A percentile compares a stretch with the other conserved stretches of the same genome.
Conservation (phyloP, 768 basidiomycete genomes). For the Rhizopogon salebrosus region DNA sequence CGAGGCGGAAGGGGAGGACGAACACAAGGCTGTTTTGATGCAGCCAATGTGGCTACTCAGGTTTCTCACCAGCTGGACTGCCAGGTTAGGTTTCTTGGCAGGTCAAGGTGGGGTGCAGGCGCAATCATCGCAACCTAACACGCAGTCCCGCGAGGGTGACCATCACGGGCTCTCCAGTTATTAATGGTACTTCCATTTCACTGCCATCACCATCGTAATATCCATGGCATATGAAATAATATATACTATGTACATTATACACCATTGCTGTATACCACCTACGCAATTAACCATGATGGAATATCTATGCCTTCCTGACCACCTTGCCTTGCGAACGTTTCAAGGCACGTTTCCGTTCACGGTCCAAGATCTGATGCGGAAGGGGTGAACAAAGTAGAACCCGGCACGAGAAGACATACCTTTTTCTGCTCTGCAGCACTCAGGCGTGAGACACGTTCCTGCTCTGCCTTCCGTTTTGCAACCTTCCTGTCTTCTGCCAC, state of each 20-base stretch:
- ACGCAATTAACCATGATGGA: neutral
- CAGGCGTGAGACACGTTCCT: slow-evolving; percentile 67
- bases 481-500: slow-evolving; percentile 64
- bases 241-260: neutral
- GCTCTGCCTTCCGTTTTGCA: slow-evolving; percentile 68
- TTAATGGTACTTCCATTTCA: neutral
- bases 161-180: neutral
- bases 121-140: neutral
- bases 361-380: slow-evolving; percentile 53
- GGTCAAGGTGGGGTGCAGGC: slow-evolving; percentile 12
- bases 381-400: neutral
- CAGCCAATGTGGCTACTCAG: slow-evolving; percentile 74
- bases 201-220: neutral
- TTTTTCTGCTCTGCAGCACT: slow-evolving; percentile 82
- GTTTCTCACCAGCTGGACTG: slow-evolving; percentile 76
- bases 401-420: slow-evolving; percentile 31
- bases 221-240: neutral
- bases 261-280: too few relatives aligned
- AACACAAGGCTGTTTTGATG: slow-evolving; percentile 35
- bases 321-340: slow-evolving; percentile 67
- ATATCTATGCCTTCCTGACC: slow-evolving; percentile 40
- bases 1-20: slow-evolving; percentile 26
- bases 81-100: slow-evolving; percentile 46
- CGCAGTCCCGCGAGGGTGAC: neutral
- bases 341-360: slow-evolving; percentile 68